These are phyloP conservation scores for Diutina pseudorugosa DNA, from an alignment of 1,139 yeast genomes.

Conservation along the genomic window DNA sequence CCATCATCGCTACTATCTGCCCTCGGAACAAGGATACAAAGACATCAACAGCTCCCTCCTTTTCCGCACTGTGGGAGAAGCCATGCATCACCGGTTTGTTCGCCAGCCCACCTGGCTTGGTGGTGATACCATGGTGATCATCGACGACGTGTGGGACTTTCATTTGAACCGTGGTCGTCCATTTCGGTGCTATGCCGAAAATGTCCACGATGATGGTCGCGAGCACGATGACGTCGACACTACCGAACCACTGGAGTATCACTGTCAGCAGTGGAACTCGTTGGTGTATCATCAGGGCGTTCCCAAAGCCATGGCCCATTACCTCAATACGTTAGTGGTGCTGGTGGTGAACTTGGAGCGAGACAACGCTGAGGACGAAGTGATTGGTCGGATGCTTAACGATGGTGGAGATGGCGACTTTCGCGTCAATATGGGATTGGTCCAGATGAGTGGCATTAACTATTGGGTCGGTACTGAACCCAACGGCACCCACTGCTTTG, in stretches of 20 bases:
- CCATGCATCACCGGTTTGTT: constrained; percentile 21
- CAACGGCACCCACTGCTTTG: constrained; percentile 1
- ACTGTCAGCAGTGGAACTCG: not conserved
- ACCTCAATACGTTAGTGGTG: not conserved
- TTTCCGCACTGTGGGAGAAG: constrained; percentile 38
- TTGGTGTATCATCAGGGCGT: not conserved
- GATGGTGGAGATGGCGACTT: constrained; percentile 2
- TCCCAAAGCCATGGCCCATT: constrained; percentile 2
- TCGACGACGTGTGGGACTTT: not conserved
- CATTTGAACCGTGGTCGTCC: not conserved
- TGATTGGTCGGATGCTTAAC: not conserved
- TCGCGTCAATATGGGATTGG: not conserved
- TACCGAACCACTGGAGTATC: not conserved
- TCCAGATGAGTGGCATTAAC: not conserved
- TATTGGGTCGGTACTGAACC: constrained; percentile 2
- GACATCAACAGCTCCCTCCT: constrained; percentile 51
- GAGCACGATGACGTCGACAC: not conserved
- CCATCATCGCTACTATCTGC: constrained; percentile 48
- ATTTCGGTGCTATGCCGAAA: not conserved
- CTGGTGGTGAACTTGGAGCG: constrained; percentile 3
- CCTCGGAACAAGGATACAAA: constrained; percentile 29
- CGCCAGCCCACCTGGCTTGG: not conserved
- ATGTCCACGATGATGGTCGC: not conserved
- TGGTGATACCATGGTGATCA: not conserved
- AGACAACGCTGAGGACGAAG: constrained; percentile 3